Conservation (phyloP, 1,139 yeast species). For the Hemisphaericaspora xylanilytica region DNA sequence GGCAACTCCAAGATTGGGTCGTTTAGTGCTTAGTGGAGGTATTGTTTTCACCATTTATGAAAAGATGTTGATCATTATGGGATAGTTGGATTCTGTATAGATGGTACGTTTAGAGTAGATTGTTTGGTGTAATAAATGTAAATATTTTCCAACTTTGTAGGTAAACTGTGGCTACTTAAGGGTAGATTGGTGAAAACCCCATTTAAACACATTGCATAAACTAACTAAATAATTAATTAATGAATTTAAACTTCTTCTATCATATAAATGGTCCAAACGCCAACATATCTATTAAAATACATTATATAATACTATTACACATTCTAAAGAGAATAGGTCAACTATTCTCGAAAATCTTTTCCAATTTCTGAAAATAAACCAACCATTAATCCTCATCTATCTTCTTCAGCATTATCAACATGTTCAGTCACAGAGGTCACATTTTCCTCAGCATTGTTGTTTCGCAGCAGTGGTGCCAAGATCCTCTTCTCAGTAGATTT, state of each 20-base stretch:
- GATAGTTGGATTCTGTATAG: slow-evolving; percentile 8
- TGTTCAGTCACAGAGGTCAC: slow-evolving; percentile 1
- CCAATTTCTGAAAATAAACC: too few species aligned
- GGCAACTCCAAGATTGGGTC: slow-evolving; percentile 93
- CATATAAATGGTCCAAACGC: too few species aligned
- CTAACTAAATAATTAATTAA: too few species aligned
- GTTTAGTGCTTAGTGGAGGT: slow-evolving; percentile 91
- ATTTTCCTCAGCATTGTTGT: not conserved
- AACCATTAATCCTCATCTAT: too few species aligned
- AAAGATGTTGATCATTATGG: slow-evolving; percentile 67
- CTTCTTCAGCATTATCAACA: slow-evolving; percentile 1
- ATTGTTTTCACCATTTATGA: slow-evolving; percentile 94
- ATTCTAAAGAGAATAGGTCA: not conserved
- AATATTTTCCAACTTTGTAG: too few species aligned
- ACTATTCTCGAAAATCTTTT: not conserved
- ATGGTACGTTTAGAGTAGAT: too few species aligned
- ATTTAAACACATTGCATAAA: too few species aligned
- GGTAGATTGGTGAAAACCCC: too few species aligned
- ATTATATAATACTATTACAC: not conserved
- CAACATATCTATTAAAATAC: too few species aligned
- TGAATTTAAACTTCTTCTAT: too few species aligned
- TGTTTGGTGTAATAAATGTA: not conserved
- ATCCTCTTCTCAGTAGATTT: slow-evolving; percentile 70
- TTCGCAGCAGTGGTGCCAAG: slow-evolving; percentile 25
- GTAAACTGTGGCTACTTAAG: too few species aligned